Base-by-base conservation (phyloP, 805 yeast species). In the Kodamaea fukazawae region DNA sequence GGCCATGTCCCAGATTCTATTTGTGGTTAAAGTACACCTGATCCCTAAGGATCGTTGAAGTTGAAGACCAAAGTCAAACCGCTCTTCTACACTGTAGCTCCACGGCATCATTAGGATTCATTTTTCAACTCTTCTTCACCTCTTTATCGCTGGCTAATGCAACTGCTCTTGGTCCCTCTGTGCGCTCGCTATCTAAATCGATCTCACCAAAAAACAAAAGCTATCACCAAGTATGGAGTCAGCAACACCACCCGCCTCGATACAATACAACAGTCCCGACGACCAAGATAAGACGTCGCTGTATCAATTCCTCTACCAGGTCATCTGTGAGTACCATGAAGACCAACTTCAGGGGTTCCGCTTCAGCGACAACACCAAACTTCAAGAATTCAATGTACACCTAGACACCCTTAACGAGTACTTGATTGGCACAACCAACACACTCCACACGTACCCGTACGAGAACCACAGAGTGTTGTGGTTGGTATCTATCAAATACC, bases 331-430 rank as follows among this genome's bases (percentile, higher is more conserved):
- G 28, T 15, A 22, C 29, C n/a, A n/a, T 15, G 15, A 33, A 13
- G n/a, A 18, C 8, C 33, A 29, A 14, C 11, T 20, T 6, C 13
- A 22, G 9, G 28, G 18, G 5, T 12, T 29, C 3, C 29, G 7
- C 20, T 23, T 36, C 16, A 18, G 13, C 12, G 11, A 18, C 13
- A n/a, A 13, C 14, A n/a, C 15, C 6, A 29, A 20, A n/a, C n/a
- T 39, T 12, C 34, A 43, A n/a, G 50, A 44, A 13, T 45, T 53
- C 27, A 39, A 23, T 18, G 20, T 16, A 12, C 39, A 41, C 38
- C 32, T 57, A 26, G 50, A 55, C 15, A 39, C 36, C 22, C 46
- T 52, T 15, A 51, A 55, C 28, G 56, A 51, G 28, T 50, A 42
- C 44, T 51, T 46, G 29, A 29, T 32, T 29, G 57, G 49, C 17